Evolutionary conservation across 108 stramenopile species (phyloP), one percentile per base, ranked within the genome.

Genomic region (Fragilariopsis cylindrus): DNA sequence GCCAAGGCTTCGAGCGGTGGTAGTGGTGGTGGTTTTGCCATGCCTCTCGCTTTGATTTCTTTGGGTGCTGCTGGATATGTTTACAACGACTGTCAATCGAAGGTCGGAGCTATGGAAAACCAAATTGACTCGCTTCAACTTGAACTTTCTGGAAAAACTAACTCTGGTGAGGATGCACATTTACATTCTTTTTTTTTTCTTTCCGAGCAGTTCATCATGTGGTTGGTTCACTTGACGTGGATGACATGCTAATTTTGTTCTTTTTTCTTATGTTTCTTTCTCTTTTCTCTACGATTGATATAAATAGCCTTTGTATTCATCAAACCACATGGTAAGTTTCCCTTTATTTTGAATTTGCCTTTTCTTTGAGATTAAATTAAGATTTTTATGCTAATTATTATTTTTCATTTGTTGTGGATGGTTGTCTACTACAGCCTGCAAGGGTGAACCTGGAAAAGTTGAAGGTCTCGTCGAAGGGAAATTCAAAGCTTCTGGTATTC

Each of bases 251-350:
- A 30, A 30, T 30, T 30, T 2, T 30, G 30, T 30, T 2, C 30
- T 30, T 30, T 30, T 2, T 30, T 30, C 30, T 0, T 30, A 30
- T 30, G 30, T 30, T 30, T 30, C 30, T 30, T 30, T 30, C 30
- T 30, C 0, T 30, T 30, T 30, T 0, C 30, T 30, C 30, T 30
- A 30, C 30, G 30, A 30, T 30, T 30, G 30, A 30, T 2, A 30
- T 30, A 30, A 30, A 30, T 30, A n/a, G 94, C 94, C 41, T 92
- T 93, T 70, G 90, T 96, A 65, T 96, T 96, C 77, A 85, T 96
- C 52, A 96, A 96, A 71, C 95, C 95, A 60, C 95, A 96, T 70
- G 30, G 30, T 30, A 30, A 30, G 30, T 30, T 30, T 30, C 30
- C 2, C 30, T 30, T 30, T 30, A 30, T 2, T 30, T 2, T 30